Conservation (phyloP, 2,329 filamentous ascomycete genomes). For the Didymella keratinophila region DNA sequence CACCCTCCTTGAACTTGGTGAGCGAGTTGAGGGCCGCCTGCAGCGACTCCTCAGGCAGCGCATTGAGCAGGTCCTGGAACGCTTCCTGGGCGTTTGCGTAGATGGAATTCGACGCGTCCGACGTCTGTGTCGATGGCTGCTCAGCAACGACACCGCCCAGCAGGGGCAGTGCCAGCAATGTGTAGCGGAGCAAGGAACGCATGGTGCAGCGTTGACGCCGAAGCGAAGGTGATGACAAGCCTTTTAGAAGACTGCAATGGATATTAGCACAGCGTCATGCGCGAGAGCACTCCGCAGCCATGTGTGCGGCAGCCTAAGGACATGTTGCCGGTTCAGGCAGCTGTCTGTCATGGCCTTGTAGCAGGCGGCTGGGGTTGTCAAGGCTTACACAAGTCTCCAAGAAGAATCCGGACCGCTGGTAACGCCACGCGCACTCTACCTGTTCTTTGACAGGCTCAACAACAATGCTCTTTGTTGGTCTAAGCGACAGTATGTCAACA, state of each 20-base stretch:
- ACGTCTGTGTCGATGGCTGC: conserved; percentile 27
- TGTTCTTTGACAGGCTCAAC: conserved; percentile 4
- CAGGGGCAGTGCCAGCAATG: conserved; percentile 44
- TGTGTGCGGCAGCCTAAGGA: conserved; percentile 7
- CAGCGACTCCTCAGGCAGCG: conserved; percentile 66
- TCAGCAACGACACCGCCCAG: conserved; percentile 33
- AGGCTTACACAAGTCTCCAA: conserved; percentile 18
- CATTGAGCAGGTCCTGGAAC: conserved; percentile 65
- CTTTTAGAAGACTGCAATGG: conserved; percentile 16
- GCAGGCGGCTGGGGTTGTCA: conserved; percentile 9
- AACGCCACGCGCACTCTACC: conserved; percentile 21
- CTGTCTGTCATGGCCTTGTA: conserved; percentile 9
- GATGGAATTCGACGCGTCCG: conserved; percentile 32
- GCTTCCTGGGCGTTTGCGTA: conserved; percentile 49
- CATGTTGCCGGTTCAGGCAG: conserved; percentile 17
- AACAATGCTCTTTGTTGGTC: conserved; percentile 4
- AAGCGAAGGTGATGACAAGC: conserved; percentile 12
- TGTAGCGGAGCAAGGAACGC: conserved; percentile 42
- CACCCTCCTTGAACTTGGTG: conserved; percentile 71
- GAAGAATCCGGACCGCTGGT: conserved; percentile 12
- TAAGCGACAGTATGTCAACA: conserved; percentile 9
- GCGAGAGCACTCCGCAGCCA: background rate
- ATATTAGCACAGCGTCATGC: conserved; percentile 32
- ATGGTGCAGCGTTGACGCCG: conserved; percentile 28
- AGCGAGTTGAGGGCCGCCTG: conserved; percentile 72